Evolutionary conservation across 768 basidiomycete genomes (phyloP), one percentile per base, ranked within the genome.

Genomic region (Pisolithus microcarpus): DNA sequence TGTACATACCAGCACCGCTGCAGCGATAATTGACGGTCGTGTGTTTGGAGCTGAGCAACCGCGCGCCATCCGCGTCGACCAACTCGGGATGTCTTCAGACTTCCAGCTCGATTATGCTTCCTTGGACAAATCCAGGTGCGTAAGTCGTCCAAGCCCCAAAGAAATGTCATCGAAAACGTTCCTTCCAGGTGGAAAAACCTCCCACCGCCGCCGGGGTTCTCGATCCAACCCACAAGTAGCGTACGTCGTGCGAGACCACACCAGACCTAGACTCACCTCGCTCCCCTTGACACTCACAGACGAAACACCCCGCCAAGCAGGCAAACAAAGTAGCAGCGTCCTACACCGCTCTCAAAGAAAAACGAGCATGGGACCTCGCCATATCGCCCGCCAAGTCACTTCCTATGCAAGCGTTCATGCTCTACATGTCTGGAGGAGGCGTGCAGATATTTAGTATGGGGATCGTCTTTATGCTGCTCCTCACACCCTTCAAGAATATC

Each of bases 391-490:
- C 88, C 31, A 96, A 97, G 68, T 82, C 84, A 13, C 76, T 97
- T 24, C 93, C 93, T 4, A 96, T 96, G 94, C 92, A 97, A 63
- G 91, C 86, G 5, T 87, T 97, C 72, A 97, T 97, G 94, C 76
- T 97, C 31, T 97, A 97, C 79, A 95, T 97, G 88, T 94, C 92
- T 19, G 94, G 94, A 34, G 85, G 91, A 11, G 91, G 91, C 46
- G 87, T 97, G 13, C 94, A 97, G 68, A 86, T 97, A 39, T 96
- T 97, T 68, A 94, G 91, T 70, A 91, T 97, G 75, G 92, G 94
- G 31, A 94, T 93, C 65, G 87, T 97, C 19, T 85, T 91, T 63
- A 93, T 94, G 90, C 77, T 97, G 11, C 77, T 97, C 52, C 72
- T 90, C 52, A 78, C 81, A 10, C 94, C 94, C 0, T 83, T 95